A percentile compares a stretch with the other conserved stretches of the same genome.
phyloP scores from a whole-genome alignment of 2,329 filamentous ascomycete genomes.

The Sclerotinia glacialis region DNA sequence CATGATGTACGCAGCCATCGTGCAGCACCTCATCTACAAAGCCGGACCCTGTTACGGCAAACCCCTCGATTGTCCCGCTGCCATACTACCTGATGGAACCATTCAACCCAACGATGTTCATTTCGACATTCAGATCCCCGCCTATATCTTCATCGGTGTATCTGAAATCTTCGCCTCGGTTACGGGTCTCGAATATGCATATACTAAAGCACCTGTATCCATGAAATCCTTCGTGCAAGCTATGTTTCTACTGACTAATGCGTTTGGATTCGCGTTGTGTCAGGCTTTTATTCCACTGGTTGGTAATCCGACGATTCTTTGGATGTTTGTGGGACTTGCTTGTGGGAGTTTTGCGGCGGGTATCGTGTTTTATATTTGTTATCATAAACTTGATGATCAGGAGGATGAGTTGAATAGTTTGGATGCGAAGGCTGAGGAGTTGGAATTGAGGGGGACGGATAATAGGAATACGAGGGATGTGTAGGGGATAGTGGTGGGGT shows the following conservation, averaged over 20 bases:
- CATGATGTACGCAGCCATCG: slow-evolving; percentile 20
- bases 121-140: slow-evolving; percentile 48
- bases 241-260: slow-evolving; percentile 65
- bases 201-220: slow-evolving; percentile 72
- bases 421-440: slow-evolving; percentile 29
- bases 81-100: not conserved
- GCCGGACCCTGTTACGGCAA: slow-evolving; percentile 54
- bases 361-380: slow-evolving; percentile 29
- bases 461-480: not conserved
- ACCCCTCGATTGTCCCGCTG: slow-evolving; percentile 35
- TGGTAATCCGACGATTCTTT: slow-evolving; percentile 45
- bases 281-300: slow-evolving; percentile 46
- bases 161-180: slow-evolving; percentile 58
- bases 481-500: not conserved
- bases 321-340: slow-evolving; percentile 37
- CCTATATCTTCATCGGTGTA: slow-evolving; percentile 50
- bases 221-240: slow-evolving; percentile 74
- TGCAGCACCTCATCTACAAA: slow-evolving; percentile 53
- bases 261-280: slow-evolving; percentile 52
- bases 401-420: slow-evolving; percentile 33
- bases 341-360: slow-evolving; percentile 25
- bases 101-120: slow-evolving; percentile 29
- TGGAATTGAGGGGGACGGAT: slow-evolving; percentile 23
- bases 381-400: slow-evolving; percentile 27
- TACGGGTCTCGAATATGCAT: slow-evolving; percentile 71